Base-by-base conservation (phyloP, 2,329 filamentous ascomycete species). In the Pezicula neosporulosa region DNA sequence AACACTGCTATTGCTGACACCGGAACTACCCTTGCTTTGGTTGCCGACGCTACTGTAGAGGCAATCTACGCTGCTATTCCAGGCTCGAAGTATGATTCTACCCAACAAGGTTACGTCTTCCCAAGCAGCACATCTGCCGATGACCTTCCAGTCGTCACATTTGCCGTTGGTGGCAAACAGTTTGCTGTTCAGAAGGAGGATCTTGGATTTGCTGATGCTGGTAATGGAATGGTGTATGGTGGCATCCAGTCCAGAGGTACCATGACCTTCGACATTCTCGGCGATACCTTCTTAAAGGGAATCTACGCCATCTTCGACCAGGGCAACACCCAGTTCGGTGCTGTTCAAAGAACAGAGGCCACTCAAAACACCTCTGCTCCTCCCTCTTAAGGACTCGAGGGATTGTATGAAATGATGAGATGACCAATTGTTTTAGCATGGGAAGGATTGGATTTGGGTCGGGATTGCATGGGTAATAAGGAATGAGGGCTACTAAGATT, bases 1-100 rank as follows among this genome's bases (percentile, higher is more conserved):
- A 89, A 89, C 68, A 83, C 72, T 28, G 84, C 86, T 44, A 88
- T 90, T 58, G 82, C 80, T 33, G 87, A 90, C 65, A 90, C 86
- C 0, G 86, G 85, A 50, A 89, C 86, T 28, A 86, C 85, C 1
- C 76, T 90, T 46, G 80, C 80, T 1, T 74, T 90, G 30, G 73
- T 89, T 44, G 77, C 79, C 38, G 86, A 90, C 62, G 63, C 68
- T 2, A 75, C 80, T 12, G 84, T 80, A 63, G 70, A 83, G 52
- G 77, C 77, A 3, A 75, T 90, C 56, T 90, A 90, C 66, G 72
- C 71, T 47, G 71, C 77, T 30, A 88, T 90, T 53, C 77, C 80
- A 3, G 84, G 83, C 13, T 74, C 82, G 9, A 73, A 66, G 43
- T 84, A 84, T 61, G 77, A 84, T 56, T 60, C 68, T 12, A 58